Base-by-base conservation (phyloP, 495 filamentous ascomycete genomes). In the Evernia prunastri region DNA sequence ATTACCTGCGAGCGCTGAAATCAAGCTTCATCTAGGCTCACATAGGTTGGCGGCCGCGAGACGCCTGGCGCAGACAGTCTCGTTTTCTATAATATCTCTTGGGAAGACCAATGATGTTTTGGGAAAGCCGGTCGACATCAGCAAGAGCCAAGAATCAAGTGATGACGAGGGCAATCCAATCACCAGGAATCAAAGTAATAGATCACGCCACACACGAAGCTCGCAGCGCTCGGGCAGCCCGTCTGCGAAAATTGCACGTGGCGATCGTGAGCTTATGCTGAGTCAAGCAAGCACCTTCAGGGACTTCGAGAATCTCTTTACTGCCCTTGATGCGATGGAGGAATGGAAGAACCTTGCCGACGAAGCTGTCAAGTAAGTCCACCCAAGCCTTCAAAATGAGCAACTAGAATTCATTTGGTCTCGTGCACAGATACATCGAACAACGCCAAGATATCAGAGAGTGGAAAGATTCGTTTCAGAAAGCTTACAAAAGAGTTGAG, bases 281-380 rank as follows among this genome's bases (percentile, higher is more conserved):
- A 75, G 76, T 36, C 78, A 85, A 58, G 83, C 85, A 2, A 79
- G 80, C 42, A 84, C 81, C n/a, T 87, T 88, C 72, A 82, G 81
- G 64, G 89, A 93, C 66, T 80, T 96, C 42, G 87, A 92, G 73
- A 78, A 80, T 58, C 76, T 96, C 35, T 83, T 88, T 47, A 74
- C 80, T 31, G 82, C 82, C 3, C 80, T 96, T 61, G 83, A 88
- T 70, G 73, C 82, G 5, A 75, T 95, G 70, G 84, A 90, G 70
- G 78, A 74, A 45, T 88, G 84, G 74, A 76, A 76, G 43, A 66
- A 66, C 13, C 66, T 79, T 17, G 81, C 80, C 63, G 76, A 82
- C 56, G 75, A 80, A 51, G 66, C 75, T 37, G 74, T 74, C 25
- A 76, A 76, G 76, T 81, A 69, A 72, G 78, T 60, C 18, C 27